These are phyloP conservation scores for Dioscorea cayenensis DNA, from an alignment of 116 monocot genomes.

Conservation along the genomic window DNA sequence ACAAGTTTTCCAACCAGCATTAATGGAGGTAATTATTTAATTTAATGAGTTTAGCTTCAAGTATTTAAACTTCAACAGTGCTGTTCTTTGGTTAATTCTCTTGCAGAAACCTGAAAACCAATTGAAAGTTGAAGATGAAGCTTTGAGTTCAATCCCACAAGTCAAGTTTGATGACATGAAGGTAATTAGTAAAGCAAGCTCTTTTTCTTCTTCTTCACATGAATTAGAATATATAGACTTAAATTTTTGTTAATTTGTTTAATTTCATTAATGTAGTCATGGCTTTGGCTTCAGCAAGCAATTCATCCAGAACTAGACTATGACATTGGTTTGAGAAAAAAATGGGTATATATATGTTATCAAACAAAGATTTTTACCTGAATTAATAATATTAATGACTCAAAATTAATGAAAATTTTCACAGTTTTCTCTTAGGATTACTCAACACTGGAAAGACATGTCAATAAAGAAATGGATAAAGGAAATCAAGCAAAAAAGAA, in stretches of 20 bases:
- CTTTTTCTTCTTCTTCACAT: no score
- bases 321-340: constrained; percentile 46
- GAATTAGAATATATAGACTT: background rate
- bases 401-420: background rate
- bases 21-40: no score
- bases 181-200: background rate
- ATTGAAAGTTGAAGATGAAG: background rate
- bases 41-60: no score
- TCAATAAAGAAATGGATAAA: constrained; percentile 67
- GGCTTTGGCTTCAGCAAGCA: constrained; percentile 79
- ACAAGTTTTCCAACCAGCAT: constrained; percentile 30
- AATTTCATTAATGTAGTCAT: constrained; percentile 38
- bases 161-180: constrained; percentile 7
- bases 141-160: constrained; percentile 2
- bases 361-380: background rate
- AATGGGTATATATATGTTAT: constrained; percentile 55
- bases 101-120: background rate
- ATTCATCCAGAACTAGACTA: constrained; percentile 77
- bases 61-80: no score
- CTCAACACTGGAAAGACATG: constrained; percentile 31
- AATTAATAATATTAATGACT: background rate
- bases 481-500: constrained; percentile 57
- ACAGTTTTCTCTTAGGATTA: constrained; percentile 36
- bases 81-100: background rate
- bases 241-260: background rate